Conservation (phyloP, 2,329 filamentous ascomycete species). For the Penicillium corylophilum region DNA sequence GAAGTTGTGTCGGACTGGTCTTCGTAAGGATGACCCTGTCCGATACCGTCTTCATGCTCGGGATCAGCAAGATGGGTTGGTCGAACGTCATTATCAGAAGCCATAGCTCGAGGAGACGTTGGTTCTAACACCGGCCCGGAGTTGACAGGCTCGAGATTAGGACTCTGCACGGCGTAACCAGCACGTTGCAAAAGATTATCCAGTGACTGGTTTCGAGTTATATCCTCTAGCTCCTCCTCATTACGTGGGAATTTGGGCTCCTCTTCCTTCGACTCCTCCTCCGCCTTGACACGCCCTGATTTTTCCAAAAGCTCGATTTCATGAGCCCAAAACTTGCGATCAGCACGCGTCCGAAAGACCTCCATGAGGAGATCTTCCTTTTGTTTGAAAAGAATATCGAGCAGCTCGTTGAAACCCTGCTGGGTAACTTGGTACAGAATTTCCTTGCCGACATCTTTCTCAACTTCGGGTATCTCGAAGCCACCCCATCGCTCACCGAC, state of each 20-base stretch:
- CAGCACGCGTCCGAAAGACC: constrained; percentile 61
- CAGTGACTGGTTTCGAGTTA: constrained; percentile 34
- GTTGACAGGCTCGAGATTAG: constrained; percentile 19
- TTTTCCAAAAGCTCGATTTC: constrained; percentile 42
- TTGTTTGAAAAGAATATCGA: constrained; percentile 79
- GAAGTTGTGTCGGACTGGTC: constrained; percentile 17
- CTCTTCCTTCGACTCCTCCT: constrained; percentile 19
- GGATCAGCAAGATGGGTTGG: constrained; percentile 26
- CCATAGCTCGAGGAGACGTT: constrained; percentile 18
- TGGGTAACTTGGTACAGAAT: constrained; percentile 89
- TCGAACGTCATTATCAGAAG: constrained; percentile 25
- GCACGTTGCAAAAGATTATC: constrained; percentile 45
- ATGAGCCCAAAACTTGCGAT: constrained; percentile 56
- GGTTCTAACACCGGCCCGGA: constrained; percentile 26
- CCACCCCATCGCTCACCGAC: constrained; percentile 70
- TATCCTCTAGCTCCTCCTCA: constrained; percentile 22
- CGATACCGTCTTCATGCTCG: constrained; percentile 14
- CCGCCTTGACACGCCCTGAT: constrained; percentile 28
- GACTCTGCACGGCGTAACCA: constrained; percentile 38
- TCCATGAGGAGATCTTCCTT: constrained; percentile 75
- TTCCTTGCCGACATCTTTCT: constrained; percentile 80
- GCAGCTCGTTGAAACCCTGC: constrained; percentile 87
- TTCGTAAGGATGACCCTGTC: constrained; percentile 11
- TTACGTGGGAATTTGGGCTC: constrained; percentile 27
- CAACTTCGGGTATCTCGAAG: constrained; percentile 74